These are phyloP conservation scores for Maudiozyma humilis DNA, from an alignment of 1,139 yeast genomes.

Conservation along the genomic window DNA sequence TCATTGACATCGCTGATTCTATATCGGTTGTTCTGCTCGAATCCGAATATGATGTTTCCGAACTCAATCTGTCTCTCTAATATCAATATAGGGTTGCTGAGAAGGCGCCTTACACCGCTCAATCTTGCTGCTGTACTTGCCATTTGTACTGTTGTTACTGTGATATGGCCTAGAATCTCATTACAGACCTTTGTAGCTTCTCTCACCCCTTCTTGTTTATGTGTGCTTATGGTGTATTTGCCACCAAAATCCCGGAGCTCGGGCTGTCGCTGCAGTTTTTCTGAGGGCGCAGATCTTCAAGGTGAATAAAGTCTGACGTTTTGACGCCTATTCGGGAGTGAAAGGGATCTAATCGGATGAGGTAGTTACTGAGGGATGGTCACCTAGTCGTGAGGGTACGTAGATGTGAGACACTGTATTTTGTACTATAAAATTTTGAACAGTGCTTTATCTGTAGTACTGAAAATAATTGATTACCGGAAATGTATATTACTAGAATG, in stretches of 20 bases:
- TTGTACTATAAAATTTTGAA: too few relatives aligned
- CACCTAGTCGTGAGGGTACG: too few relatives aligned
- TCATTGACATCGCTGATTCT: slow-evolving; percentile 68
- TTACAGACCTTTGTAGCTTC: too few relatives aligned
- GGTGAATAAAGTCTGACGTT: background rate
- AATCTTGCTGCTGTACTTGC: slow-evolving; percentile 4
- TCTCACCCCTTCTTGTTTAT: background rate
- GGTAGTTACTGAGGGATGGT: too few relatives aligned
- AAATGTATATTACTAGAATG: too few relatives aligned
- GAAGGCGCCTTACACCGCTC: slow-evolving; percentile 8
- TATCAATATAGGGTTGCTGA: slow-evolving; percentile 74
- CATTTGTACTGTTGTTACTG: slow-evolving; percentile 1
- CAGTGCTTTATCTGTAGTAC: too few relatives aligned
- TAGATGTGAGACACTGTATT: too few relatives aligned
- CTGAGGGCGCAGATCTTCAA: background rate
- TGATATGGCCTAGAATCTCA: too few relatives aligned
- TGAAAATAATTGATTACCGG: too few relatives aligned
- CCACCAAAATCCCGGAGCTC: background rate
- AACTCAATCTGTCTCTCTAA: slow-evolving; percentile 82
- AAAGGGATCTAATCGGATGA: too few relatives aligned
- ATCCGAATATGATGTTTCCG: slow-evolving; percentile 79
- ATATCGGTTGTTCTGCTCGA: slow-evolving; percentile 84
- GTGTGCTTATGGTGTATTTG: too few relatives aligned
- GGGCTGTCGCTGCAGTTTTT: background rate
- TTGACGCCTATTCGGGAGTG: background rate